Base-by-base conservation (phyloP, 495 filamentous ascomycete species). In the Endocarpon pusillum region DNA sequence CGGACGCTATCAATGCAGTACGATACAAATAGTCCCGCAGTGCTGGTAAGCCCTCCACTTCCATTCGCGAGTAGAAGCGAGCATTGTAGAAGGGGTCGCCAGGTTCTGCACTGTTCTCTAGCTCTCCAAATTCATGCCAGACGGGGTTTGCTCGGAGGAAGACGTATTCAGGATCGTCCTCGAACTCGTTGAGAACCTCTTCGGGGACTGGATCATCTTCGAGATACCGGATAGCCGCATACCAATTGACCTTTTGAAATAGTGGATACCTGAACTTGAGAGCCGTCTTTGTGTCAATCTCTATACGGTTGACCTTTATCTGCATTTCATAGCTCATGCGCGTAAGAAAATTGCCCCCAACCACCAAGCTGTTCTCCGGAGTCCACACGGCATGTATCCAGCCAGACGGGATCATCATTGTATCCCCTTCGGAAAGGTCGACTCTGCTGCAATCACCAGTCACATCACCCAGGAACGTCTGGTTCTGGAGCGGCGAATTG, bases 301-400 rank as follows among this genome's bases (percentile, higher is more conserved):
- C 78, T 33, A 82, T 72, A 34, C 77, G 73, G 19, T 71, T 62
- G 5, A 83, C 59, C 32, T 69, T 66, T 46, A 83, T 70, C 49
- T 83, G 78, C 63, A 78, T 82, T 15, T 62, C 61, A 44, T 75
- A 81, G 33, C 78, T 74, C 41, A 78, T 53, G 21, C 71, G 54
- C 1, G 78, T 82, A 20, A 83, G 55, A 41, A 81, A 82, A 48
- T 83, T 83, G 17, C 78, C 78, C 16, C 78, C 78, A 36, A 83
- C 80, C 12, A 83, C 78, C 29, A 83, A 47, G 42, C 75, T 81
- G 45, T 81, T 73, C 40, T 75, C 66, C 1, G 78, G 78, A 11
- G 78, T 83, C 73, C 79, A 82, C 4, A 83, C 78, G 10, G 78
- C 77, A 46, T 83, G 78, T 34, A 83, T 83, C 78, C 78, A 83